phyloP scores from a whole-genome alignment of 805 yeast genomes.

The Saccharomyces paradoxus region DNA sequence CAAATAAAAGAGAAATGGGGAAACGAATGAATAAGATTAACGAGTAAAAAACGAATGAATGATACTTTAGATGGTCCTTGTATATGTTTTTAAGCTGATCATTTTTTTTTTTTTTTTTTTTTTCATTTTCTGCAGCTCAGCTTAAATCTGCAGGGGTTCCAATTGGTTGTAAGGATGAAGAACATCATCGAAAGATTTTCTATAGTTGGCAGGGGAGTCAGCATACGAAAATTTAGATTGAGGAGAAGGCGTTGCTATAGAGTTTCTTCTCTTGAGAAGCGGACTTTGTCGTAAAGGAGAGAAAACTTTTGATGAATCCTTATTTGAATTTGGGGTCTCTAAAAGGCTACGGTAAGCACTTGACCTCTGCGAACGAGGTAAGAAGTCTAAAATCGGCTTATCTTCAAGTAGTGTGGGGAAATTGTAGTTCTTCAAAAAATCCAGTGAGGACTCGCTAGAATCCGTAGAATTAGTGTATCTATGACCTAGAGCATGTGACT shows the following conservation, averaged over 20 bases:
- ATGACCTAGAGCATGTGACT: neutral
- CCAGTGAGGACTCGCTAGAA: constrained; percentile 17
- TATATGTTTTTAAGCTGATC: neutral
- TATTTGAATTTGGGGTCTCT: neutral
- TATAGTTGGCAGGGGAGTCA: neutral
- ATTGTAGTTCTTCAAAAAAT: constrained; percentile 22
- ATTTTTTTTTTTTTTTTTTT: neutral
- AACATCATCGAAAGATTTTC: neutral
- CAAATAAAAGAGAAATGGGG: neutral
- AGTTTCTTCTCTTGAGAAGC: neutral
- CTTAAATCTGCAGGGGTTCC: neutral
- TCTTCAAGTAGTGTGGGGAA: constrained; percentile 27
- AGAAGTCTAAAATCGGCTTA: constrained; percentile 8
- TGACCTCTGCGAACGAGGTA: neutral
- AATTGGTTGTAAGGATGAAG: neutral
- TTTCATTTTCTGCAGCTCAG: neutral
- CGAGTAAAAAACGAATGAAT: neutral
- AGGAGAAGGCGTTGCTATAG: neutral
- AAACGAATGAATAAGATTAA: neutral
- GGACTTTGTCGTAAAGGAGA: neutral
- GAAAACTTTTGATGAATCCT: neutral
- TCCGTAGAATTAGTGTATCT: constrained; percentile 11
- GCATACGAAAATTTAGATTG: neutral
- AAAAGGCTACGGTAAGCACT: neutral
- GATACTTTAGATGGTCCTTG: neutral